These are phyloP conservation scores for Coemansia sp. DNA, from an alignment of 192 early-diverging fungal genomes.

Conservation along the genomic window DNA sequence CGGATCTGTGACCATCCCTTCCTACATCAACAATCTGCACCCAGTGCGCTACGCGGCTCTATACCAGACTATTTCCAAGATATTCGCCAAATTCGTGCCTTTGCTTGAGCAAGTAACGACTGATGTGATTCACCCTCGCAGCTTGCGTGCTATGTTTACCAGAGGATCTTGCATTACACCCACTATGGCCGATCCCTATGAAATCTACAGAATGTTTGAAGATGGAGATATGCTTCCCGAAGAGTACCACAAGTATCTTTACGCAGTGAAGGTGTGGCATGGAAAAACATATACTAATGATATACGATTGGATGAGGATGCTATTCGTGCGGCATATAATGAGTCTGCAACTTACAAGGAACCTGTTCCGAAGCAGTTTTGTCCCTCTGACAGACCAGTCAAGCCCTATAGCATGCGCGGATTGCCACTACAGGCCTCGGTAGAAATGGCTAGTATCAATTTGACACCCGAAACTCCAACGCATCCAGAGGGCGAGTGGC, in stretches of 20 bases:
- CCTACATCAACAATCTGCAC: no score
- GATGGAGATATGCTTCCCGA: neutral
- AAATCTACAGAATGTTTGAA: neutral
- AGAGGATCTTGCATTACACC: neutral
- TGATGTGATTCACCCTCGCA: conserved; percentile 2
- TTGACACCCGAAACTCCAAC: conserved; percentile 67
- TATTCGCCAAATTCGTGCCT: no score
- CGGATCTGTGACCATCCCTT: no score
- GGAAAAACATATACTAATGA: neutral
- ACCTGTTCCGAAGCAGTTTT: conserved; percentile 39
- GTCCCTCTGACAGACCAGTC: conserved; percentile 12
- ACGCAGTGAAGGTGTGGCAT: neutral
- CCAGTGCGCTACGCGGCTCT: no score
- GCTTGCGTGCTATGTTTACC: neutral
- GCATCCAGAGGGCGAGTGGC: conserved; percentile 40
- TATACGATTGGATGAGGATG: neutral
- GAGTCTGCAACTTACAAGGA: neutral
- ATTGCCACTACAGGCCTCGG: no score
- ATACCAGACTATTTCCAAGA: no score
- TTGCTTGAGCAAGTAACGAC: neutral
- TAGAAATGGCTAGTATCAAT: conserved; percentile 66
- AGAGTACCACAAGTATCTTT: neutral
- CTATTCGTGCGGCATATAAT: neutral
- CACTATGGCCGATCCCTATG: no score
- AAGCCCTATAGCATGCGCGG: no score